Evolutionary conservation across 345 rosid species (phyloP).

Genomic region (Excoecaria cochinchinensis): DNA sequence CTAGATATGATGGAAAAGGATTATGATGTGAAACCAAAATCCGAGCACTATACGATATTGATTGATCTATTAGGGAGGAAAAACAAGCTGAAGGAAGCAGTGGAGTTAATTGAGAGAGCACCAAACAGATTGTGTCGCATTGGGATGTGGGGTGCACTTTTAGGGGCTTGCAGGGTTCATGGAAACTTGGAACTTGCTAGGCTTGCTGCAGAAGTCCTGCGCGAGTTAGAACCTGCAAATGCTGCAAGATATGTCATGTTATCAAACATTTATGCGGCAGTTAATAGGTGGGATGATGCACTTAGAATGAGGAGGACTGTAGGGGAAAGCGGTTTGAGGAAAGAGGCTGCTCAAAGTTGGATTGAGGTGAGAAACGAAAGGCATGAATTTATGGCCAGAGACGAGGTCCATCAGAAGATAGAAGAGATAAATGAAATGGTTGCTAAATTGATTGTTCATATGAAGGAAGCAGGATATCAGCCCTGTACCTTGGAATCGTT

Average conservation of each 20-base stretch:
- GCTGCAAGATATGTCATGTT: constrained; percentile 48
- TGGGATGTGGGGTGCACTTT: constrained; percentile 52
- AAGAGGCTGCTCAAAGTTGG: constrained; percentile 45
- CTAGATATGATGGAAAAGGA: constrained; percentile 39
- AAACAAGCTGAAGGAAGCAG: constrained; percentile 42
- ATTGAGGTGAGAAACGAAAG: constrained; percentile 42
- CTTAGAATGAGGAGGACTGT: constrained; percentile 31
- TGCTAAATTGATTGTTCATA: constrained; percentile 25
- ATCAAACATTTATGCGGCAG: constrained; percentile 41
- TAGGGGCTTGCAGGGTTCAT: constrained; percentile 44
- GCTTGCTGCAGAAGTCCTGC: constrained; percentile 41
- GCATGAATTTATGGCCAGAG: constrained; percentile 42
- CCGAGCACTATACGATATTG: constrained; percentile 40
- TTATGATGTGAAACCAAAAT: constrained; percentile 27
- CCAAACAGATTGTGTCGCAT: constrained; percentile 26
- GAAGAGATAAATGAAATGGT: constrained; percentile 30
- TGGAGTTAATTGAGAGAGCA: constrained; percentile 31
- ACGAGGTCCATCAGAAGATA: constrained; percentile 25
- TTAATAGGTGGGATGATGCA: constrained; percentile 46
- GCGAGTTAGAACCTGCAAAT: constrained; percentile 41
- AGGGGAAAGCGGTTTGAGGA: constrained; percentile 36
- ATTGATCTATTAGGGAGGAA: constrained; percentile 48
- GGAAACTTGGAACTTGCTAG: constrained; percentile 34
- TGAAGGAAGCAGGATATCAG: constrained; percentile 34
- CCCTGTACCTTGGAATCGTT: constrained; percentile 4